Base-by-base conservation (phyloP, 2,329 filamentous ascomycete species). In the Cryphonectria radicalis region DNA sequence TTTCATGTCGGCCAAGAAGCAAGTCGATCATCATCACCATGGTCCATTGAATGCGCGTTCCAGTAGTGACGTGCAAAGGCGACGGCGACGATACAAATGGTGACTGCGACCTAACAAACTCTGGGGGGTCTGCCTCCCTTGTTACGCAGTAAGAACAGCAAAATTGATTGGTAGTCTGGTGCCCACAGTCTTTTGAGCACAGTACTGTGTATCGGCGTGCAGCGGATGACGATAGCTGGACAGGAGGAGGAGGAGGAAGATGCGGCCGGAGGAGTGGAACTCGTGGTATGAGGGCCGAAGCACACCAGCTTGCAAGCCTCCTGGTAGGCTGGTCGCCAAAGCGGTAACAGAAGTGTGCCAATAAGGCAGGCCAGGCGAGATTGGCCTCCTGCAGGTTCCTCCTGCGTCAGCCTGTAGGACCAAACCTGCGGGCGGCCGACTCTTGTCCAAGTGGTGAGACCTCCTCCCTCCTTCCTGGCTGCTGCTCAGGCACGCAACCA, bases 361-460 rank as follows among this genome's bases (percentile, higher is more conserved):
- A 55, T 67, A 25, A 66, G 69, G 71, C 62, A 69, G 64, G 71
- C 65, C 32, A 67, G 63, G 50, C 32, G 71, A 70, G 70, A 71
- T 72, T 62, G 69, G 63, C 62, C 62, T 17, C 66, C 69, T 73
- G 69, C 69, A 73, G 64, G 71, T 71, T 73, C 71, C 69, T 73
- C 71, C 66, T 71, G 71, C 69, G 63, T 72, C 55, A 68, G 63
- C 63, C 63, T 70, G 37, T 40, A 37, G 55, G 59, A 68, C 63
- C 40, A 5, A 50, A 50, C 32, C 28, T 63, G 62, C 32, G n/a
- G 32, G 65, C 65, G 64, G 68, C 64, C 71, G 71, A 68, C 37
- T n/a, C 63, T 42, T 46, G 40, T 28, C 55, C 17, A 32, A 14
- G 63, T 50, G 42, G 28, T 35, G 43, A 65, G 42, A 50, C 32